Evolutionary conservation across 169 alveolate genomes (phyloP).

Genomic region (Plasmodium cynomolgi): DNA sequence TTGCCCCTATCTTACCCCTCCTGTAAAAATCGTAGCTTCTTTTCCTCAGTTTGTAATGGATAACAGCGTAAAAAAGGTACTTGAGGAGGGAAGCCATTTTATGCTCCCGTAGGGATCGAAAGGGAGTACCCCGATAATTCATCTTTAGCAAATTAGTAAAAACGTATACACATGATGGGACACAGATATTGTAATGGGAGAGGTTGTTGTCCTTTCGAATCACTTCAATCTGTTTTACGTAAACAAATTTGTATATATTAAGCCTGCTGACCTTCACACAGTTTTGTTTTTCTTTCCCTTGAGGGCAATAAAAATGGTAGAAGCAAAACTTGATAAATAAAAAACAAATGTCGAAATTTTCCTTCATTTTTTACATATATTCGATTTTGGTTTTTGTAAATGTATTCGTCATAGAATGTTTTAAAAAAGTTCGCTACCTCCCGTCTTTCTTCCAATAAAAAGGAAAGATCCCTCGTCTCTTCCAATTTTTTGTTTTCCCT

Average conservation of each 20-base stretch:
- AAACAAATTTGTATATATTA: constrained; percentile 39
- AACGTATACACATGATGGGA: constrained; percentile 51
- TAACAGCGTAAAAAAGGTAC: constrained; percentile 21
- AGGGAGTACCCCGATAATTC: constrained; percentile 36
- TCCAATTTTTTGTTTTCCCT: neutral
- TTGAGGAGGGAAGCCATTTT: constrained; percentile 15
- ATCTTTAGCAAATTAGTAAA: constrained; percentile 53
- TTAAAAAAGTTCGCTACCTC: constrained; percentile 32
- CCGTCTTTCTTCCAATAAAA: constrained; percentile 17
- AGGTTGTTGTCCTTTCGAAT: neutral
- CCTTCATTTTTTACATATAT: constrained; percentile 23
- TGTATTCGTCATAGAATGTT: constrained; percentile 50
- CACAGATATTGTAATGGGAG: constrained; percentile 32
- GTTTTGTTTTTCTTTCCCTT: neutral
- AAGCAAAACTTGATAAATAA: constrained; percentile 50
- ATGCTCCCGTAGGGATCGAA: constrained; percentile 8
- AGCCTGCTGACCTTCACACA: neutral
- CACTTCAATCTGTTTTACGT: constrained; percentile 60
- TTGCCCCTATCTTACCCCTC: neutral
- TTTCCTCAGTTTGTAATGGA: constrained; percentile 30
- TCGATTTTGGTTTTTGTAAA: constrained; percentile 39
- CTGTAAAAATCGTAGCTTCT: constrained; percentile 42
- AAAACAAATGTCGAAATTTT: constrained; percentile 49
- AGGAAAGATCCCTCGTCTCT: neutral
- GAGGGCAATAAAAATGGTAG: constrained; percentile 9